phyloP scores from a whole-genome alignment of 192 early-diverging fungal genomes.

The Entomortierella lignicola region DNA sequence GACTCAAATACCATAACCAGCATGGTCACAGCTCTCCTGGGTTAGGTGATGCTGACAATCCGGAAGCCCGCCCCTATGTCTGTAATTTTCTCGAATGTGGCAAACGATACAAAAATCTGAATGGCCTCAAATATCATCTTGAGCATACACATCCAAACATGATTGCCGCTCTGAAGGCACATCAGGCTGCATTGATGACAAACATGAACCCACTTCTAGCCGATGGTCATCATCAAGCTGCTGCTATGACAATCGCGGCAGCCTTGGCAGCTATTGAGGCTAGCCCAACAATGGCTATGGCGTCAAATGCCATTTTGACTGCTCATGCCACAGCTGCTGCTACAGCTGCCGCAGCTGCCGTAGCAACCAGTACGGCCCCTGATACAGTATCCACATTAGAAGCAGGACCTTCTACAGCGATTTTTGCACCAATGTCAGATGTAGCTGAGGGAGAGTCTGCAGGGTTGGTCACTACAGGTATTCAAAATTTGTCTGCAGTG shows the following conservation, averaged over 20 bases:
- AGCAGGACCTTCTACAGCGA: too few species aligned
- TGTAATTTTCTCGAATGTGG: slow-evolving; percentile 88
- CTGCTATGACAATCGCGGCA: slow-evolving; percentile 32
- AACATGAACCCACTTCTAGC: slow-evolving; percentile 8
- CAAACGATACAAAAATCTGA: slow-evolving; percentile 96
- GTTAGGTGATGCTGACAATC: slow-evolving; percentile 57
- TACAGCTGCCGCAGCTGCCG: slow-evolving; percentile 4
- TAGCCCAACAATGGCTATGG: slow-evolving; percentile 31
- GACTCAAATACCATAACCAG: slow-evolving; percentile 97
- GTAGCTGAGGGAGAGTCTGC: too few species aligned
- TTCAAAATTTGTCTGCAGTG: too few species aligned
- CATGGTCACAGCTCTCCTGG: slow-evolving; percentile 87
- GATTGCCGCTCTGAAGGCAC: slow-evolving; percentile 50
- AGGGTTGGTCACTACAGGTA: too few species aligned
- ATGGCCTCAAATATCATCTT: slow-evolving; percentile 95
- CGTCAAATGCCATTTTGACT: slow-evolving; percentile 27
- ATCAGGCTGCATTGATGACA: slow-evolving; percentile 28
- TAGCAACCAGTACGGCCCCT: too few species aligned
- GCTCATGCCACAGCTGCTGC: slow-evolving; percentile 18
- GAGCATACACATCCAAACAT: slow-evolving; percentile 83
- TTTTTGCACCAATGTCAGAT: too few species aligned
- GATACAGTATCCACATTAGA: too few species aligned
- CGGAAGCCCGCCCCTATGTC: slow-evolving; percentile 71
- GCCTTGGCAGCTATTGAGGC: slow-evolving; percentile 18
- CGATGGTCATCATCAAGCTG: neutral